Evolutionary conservation across 345 rosid genomes (phyloP), one percentile per base, ranked within the genome.

Genomic region (Dipteronia dyeriana): DNA sequence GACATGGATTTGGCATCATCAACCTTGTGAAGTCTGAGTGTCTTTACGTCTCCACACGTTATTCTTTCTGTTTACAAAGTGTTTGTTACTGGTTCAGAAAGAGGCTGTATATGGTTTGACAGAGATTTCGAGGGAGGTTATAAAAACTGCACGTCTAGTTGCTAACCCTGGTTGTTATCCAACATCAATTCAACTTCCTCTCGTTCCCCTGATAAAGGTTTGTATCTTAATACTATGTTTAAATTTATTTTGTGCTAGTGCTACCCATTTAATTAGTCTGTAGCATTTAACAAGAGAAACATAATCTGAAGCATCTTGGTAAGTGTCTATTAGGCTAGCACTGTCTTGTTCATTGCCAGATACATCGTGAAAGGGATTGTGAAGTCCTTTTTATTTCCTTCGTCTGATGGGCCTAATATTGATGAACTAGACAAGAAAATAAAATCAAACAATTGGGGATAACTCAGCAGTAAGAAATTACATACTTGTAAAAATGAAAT

Each of bases 81-180:
- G 53, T 59, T 80, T 74, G 61, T 65, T 70, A 49, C 9, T 53
- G 75, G 70, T 84, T 66, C 86, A 96, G 98, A 85, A 90, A 84
- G 95, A 91, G 77, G 99, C 92, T 81, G 90, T 94, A 16, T 96
- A 94, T 85, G 99, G 99, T 73, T 85, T 96, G 89, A 96, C 99
- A 31, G 99, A 94, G 91, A 74, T 94, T 76, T 83, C 59, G 43
- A 86, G 99, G 80, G 91, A 91, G 10, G 91, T 90, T 78, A 83
- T 96, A 19, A 84, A 74, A 86, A 73, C 68, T 60, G 97, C 97
- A 10, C 89, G 84, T 26, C 84, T 96, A 31, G 99, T 96, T 34
- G 99, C 98, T 82, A 96, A 96, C 76, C 99, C 99, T 70, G 99
- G 98, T 74, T 96, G 99, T 80, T 96, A 96, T 81, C 99, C 99